Base-by-base conservation (phyloP, 2,329 filamentous ascomycete species). In the Microsporum audouinii region DNA sequence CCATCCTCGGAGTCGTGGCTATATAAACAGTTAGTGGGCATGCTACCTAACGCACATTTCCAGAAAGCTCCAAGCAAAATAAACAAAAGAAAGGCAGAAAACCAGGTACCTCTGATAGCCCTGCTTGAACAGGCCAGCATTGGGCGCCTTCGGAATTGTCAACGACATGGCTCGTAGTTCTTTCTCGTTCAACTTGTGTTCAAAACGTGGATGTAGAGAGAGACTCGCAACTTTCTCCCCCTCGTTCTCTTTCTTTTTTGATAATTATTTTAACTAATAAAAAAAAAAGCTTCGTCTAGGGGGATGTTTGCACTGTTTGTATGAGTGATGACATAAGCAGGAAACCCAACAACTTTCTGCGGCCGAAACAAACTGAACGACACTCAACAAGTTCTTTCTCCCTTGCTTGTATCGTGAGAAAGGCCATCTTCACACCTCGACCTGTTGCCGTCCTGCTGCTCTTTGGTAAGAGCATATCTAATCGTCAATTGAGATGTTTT, bases 1-100 rank as follows among this genome's bases (percentile, higher is more conserved):
- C 94, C 94, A 88, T 99, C 94, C 85, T 99, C 95, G 64, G 92
- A 87, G 74, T 97, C 92, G 80, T 99, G 96, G 83, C 95, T 97
- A 72, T 56, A 36, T 43, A 29, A 41, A 43, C 55, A 57, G 39
- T 57, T 33, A 57, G 55, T 23, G 39, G 39, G 36, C 34, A 57
- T 39, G 31, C 55, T 39, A 27, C 34, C 34, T 31, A 33, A 57
- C 39, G 55, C 55, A 57, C 55, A 57, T 57, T 41, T 57, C 34
- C n/a, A 57, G 55, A 43, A 17, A 55, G 60, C 41, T 59, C 51
- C 34, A 57, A 47, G 59, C 59, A 51, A 63, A 59, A 64, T 43
- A 41, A n/a, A 57, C 36, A 33, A 36, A 17, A 17, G 65, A 66
- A 61, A 65, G 64, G 59, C 65, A 59, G 57, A 57, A 60, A 55